Evolutionary conservation across 2,329 filamentous ascomycete species (phyloP), one percentile per base, ranked within the genome.

Genomic region (Pseudocercospora macadamiae): DNA sequence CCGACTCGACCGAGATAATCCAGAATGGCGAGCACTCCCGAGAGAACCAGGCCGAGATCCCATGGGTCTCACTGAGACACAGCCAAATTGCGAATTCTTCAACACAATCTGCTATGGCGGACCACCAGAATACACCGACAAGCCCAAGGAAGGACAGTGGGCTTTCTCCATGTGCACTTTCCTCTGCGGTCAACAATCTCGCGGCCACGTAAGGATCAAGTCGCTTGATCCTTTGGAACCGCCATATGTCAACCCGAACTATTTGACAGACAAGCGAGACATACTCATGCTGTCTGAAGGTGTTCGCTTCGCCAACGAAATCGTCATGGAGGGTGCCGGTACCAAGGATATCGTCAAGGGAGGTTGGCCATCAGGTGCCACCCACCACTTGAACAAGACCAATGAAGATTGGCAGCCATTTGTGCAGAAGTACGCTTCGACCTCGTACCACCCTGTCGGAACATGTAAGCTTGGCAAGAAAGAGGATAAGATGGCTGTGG

Each of bases 61-160:
- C 0, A 88, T 89, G 85, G 83, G 82, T 16, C 73, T 88, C 14
- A 80, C 80, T 0, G 72, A 76, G 0, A 70, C 72, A 4, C 86
- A 88, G 66, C 83, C 86, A 0, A 84, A 87, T 65, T 69, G 86
- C 49, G 86, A 88, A 65, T 82, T 86, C 71, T 87, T 86, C 73
- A 83, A 79, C 28, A 86, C 84, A 0, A 85, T 87, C 67, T 83
- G 82, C 65, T 86, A 86, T 63, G 83, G 83, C 3, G 83, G 83
- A 6, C 84, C 84, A 0, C 84, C 84, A 62, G 82, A 86, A 59
- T 86, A 79, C 60, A 74, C 77, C 18, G 73, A 84, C 34, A 82
- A 80, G 54, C 85, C 84, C 0, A 72, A 77, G 2, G 77, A 85
- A 42, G 74, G 79, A 16, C 77, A 85, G 55, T 77, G 83, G 60